These are phyloP conservation scores for Pezicula radicicola DNA, from an alignment of 2,329 filamentous ascomycete genomes.

Conservation along the genomic window DNA sequence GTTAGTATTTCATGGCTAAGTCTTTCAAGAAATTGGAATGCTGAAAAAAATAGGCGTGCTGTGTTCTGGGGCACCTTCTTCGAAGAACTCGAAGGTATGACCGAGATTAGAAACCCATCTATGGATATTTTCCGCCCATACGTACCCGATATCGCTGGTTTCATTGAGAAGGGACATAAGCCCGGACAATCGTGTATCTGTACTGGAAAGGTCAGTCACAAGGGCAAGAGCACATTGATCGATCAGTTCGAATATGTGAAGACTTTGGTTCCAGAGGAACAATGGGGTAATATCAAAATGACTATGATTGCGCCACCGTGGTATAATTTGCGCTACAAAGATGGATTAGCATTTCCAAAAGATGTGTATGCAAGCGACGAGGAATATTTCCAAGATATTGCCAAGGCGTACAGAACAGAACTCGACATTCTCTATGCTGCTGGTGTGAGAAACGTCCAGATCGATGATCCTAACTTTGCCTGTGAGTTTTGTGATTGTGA, in stretches of 20 bases:
- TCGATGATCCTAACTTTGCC: slow-evolving; percentile 58
- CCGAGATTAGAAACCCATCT: slow-evolving; percentile 24
- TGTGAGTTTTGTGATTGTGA: slow-evolving; percentile 43
- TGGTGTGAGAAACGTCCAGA: slow-evolving; percentile 52
- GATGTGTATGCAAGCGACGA: slow-evolving; percentile 49
- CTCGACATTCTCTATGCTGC: slow-evolving; percentile 51
- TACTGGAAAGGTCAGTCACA: slow-evolving; percentile 44
- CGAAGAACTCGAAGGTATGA: slow-evolving; percentile 23
- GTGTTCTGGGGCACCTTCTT: slow-evolving; percentile 27
- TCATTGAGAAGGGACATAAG: slow-evolving; percentile 42
- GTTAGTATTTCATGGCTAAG: slow-evolving; percentile 5
- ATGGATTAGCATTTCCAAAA: slow-evolving; percentile 48
- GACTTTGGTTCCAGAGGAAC: slow-evolving; percentile 55
- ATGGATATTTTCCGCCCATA: slow-evolving; percentile 37
- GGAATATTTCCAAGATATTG: slow-evolving; percentile 53
- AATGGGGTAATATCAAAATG: slow-evolving; percentile 66
- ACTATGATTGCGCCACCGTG: slow-evolving; percentile 66
- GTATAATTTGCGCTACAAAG: slow-evolving; percentile 63
- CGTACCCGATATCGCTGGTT: slow-evolving; percentile 38
- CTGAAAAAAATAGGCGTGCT: slow-evolving; percentile 15
- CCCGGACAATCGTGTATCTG: slow-evolving; percentile 44
- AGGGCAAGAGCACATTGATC: slow-evolving; percentile 37
- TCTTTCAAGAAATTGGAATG: background rate
- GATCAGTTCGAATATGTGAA: slow-evolving; percentile 52
- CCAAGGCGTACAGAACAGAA: slow-evolving; percentile 49